Evolutionary conservation across 176 grass and related monocot genomes (phyloP).

Genomic region (Aegilops longissima): DNA sequence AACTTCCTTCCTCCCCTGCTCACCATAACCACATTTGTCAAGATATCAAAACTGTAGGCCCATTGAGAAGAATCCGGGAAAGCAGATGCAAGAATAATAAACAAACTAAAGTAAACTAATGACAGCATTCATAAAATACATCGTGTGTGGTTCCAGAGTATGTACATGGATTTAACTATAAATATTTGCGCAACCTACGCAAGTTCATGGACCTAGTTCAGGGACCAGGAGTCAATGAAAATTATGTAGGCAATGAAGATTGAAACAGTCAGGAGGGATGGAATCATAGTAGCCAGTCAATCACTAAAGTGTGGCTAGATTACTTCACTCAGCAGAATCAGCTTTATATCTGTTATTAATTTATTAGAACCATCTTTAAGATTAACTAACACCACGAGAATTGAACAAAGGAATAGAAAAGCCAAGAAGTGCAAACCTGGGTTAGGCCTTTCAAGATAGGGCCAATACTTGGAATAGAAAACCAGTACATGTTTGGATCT

Average conservation of each 20-base stretch:
- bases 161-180: neutral
- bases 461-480: constrained; percentile 81
- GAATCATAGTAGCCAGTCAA: too few relatives aligned
- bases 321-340: neutral
- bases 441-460: constrained; percentile 72
- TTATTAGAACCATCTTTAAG: neutral
- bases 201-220: too few relatives aligned
- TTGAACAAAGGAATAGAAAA: neutral
- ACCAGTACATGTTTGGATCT: constrained; percentile 90
- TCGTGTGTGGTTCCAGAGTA: neutral
- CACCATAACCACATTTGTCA: neutral
- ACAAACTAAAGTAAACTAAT: neutral
- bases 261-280: too few relatives aligned
- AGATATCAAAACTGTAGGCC: too few relatives aligned
- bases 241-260: too few relatives aligned
- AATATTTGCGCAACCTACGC: too few relatives aligned
- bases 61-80: neutral
- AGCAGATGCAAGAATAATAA: neutral
- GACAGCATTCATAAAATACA: neutral
- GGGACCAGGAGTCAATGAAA: too few relatives aligned
- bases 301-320: too few relatives aligned
- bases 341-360: neutral
- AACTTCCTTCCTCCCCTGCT: constrained; percentile 78
- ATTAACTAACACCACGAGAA: neutral
- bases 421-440: constrained; percentile 53